Evolutionary conservation across 768 basidiomycete genomes (phyloP).

Genomic region (Boletus speciosus): DNA sequence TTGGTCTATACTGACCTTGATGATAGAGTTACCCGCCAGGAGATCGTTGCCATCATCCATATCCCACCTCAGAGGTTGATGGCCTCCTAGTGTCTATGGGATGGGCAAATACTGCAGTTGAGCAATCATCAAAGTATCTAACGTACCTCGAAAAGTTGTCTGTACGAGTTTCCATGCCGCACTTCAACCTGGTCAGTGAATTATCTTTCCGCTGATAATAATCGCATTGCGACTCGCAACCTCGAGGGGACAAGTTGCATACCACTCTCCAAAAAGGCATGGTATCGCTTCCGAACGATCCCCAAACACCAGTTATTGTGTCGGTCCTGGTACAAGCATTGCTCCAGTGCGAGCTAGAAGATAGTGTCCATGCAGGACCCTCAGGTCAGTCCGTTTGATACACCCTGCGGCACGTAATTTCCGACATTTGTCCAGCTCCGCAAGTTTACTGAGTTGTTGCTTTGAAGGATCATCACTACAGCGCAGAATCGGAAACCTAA

Average conservation of each 20-base stretch:
- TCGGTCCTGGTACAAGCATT: conserved; percentile 94
- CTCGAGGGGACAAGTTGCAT: conserved; percentile 54
- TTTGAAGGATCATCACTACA: conserved; percentile 75
- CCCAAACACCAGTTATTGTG: conserved; percentile 70
- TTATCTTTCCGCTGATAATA: neutral
- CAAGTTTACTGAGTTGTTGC: conserved; percentile 89
- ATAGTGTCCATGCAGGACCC: conserved; percentile 58
- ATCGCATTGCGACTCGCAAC: neutral
- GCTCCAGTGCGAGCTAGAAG: conserved; percentile 91
- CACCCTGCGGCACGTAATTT: neutral
- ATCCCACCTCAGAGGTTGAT: conserved; percentile 74
- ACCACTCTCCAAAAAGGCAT: conserved; percentile 65
- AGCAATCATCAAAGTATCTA: conserved; percentile 88
- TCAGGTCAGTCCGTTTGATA: conserved; percentile 38
- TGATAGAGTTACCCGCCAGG: conserved; percentile 67
- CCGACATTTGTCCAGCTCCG: conserved; percentile 48
- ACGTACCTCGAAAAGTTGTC: conserved; percentile 72
- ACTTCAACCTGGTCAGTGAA: conserved; percentile 51
- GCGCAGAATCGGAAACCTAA: conserved; percentile 64
- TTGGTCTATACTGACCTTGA: neutral
- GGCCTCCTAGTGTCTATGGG: conserved; percentile 56
- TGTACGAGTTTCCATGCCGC: conserved; percentile 77
- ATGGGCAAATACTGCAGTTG: conserved; percentile 66
- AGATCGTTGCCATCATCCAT: conserved; percentile 70
- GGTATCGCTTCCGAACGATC: conserved; percentile 50